Base-by-base conservation (phyloP, 75 land plant species). In the Pinus albicaulis region DNA sequence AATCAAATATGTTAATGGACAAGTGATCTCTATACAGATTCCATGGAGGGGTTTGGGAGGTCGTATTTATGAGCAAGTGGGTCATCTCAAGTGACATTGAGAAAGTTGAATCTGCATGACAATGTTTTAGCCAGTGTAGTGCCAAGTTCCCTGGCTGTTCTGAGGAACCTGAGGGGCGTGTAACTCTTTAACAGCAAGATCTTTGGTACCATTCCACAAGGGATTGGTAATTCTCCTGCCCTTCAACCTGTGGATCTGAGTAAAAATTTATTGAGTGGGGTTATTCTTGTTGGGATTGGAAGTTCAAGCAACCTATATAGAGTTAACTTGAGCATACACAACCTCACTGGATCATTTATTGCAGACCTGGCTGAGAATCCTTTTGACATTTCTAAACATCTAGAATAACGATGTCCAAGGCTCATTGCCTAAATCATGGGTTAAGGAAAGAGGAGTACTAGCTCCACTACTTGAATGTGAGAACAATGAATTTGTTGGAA, bases 61-160 rank as follows among this genome's bases (percentile, higher is more conserved):
- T 0, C 69, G 71, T 13, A 81, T 96, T 31, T 72, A 92, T 6
- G 84, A 86, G 75, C 85, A 87, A 75, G 75, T 96, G n/a, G 90
- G 98, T 25, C 87, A 87, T 73, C 98, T 96, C 10, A 70, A n/a
- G n/a, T 80, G 31, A 82, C 84, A 22, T 84, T 96, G 0, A 79
- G 99, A 23, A 95, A 89, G 87, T 85, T 96, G 20, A 96, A 91
- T 70, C 89, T 96, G 31, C 99, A 96, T 55, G 89, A 86, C 80
- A 96, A 96, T 69, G 36, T 63, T 41, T 80, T 96, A 15, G 59
- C 66, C 13, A 97, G 99, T 11, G 36, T 81, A 0, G 81, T 96
- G 26, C 99, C 99, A 11, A 15, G 76, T 26, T 82, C 94, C 0
- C 65, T 96, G n/a, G 86, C 89, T 15, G 80, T 81, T 38, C 90